Percentiles rank a stretch among this genome's conserved stretches.
phyloP scores from a whole-genome alignment of 257 asterid genomes.

The Nicotiana knightiana region DNA sequence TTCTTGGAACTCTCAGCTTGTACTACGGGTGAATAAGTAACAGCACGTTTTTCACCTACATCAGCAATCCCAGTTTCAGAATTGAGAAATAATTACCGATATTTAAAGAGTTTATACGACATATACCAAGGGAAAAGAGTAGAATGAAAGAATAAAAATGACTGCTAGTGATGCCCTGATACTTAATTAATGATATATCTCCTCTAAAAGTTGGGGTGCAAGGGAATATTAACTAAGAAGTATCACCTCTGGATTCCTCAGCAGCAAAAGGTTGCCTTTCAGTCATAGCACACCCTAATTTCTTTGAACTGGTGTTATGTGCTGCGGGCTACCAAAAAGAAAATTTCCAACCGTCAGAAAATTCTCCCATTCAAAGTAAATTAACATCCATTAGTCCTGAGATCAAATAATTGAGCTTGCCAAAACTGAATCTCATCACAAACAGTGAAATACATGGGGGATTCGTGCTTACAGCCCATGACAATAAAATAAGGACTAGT shows the following conservation, averaged over 20 bases:
- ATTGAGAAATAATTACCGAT: not conserved
- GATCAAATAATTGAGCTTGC: not conserved
- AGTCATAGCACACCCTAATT: slow-evolving; percentile 7
- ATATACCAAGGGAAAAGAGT: not conserved
- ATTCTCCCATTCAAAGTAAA: not conserved
- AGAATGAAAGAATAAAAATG: not conserved
- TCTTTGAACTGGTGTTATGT: slow-evolving; percentile 25
- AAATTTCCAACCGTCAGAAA: slow-evolving; percentile 14
- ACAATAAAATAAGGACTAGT: not conserved
- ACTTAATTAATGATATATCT: not conserved
- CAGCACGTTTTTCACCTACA: slow-evolving; percentile 33
- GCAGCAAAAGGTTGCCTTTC: slow-evolving; percentile 15
- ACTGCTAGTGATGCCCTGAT: not conserved
- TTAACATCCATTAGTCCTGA: not conserved
- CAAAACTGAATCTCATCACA: not conserved
- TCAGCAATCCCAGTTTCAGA: slow-evolving; percentile 12
- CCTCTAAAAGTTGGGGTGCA: not conserved
- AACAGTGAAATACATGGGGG: not conserved
- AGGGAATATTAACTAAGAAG: not conserved
- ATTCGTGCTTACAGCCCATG: not conserved
- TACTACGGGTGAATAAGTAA: slow-evolving; percentile 8
- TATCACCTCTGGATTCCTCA: slow-evolving; percentile 30
- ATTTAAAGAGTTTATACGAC: not conserved
- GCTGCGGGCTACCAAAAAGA: slow-evolving; percentile 32
- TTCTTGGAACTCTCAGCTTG: slow-evolving; percentile 20